These are phyloP conservation scores for Dacryopinax primogenitus DNA, from an alignment of 768 basidiomycete genomes.

Conservation along the genomic window DNA sequence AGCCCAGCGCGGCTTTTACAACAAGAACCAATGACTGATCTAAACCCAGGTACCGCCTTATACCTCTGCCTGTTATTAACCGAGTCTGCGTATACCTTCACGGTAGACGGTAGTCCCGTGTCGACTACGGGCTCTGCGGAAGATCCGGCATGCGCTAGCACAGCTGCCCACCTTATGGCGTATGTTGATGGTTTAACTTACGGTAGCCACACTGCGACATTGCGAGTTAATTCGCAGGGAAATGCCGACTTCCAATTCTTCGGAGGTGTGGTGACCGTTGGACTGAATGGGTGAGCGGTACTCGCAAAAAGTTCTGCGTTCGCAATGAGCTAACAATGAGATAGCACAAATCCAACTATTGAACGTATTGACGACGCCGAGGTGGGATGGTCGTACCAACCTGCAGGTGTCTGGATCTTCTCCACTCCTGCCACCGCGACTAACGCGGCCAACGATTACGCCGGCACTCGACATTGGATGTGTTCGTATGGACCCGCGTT, in stretches of 20 bases:
- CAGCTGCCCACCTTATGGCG: neutral
- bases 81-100: neutral
- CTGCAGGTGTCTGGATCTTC: neutral
- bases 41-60: neutral
- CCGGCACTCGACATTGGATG: neutral
- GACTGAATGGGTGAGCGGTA: neutral
- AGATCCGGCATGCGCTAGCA: neutral
- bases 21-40: no score
- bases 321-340: neutral
- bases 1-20: no score
- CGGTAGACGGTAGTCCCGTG: neutral
- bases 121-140: neutral
- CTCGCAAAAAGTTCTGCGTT: no score
- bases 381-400: neutral
- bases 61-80: neutral
- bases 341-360: neutral
- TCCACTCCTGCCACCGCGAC: neutral
- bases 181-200: neutral
- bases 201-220: neutral
- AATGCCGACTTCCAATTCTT: neutral
- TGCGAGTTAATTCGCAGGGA: neutral
- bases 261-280: neutral
- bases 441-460: neutral
- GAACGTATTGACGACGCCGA: neutral
- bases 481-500: neutral